These are phyloP conservation scores for Neopestalotiopsis sp. DNA, from an alignment of 2,329 filamentous ascomycete genomes.

Conservation along the genomic window DNA sequence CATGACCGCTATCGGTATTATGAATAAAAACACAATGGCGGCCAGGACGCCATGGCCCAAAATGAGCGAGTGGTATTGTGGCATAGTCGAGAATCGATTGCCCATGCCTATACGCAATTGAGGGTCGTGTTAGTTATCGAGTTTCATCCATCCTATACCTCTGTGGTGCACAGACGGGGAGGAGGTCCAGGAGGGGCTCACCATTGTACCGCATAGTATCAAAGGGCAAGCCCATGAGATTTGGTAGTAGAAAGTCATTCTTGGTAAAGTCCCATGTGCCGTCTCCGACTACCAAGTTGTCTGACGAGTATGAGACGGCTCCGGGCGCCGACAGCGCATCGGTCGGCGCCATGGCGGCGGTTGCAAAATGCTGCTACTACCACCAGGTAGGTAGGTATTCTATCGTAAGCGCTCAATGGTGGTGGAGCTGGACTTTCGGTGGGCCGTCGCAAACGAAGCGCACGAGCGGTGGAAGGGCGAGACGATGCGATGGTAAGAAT, in stretches of 20 bases:
- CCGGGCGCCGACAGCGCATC: constrained; percentile 71
- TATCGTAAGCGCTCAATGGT: background rate
- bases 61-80: constrained; percentile 74
- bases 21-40: constrained; percentile 73
- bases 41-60: constrained; percentile 74
- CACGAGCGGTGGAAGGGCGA: background rate
- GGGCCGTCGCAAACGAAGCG: background rate
- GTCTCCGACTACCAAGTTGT: constrained; percentile 79
- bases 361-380: constrained; percentile 24
- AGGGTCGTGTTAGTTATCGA: constrained; percentile 21
- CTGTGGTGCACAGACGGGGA: background rate
- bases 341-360: constrained; percentile 64
- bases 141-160: background rate
- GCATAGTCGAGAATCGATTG: constrained; percentile 73
- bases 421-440: background rate
- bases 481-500: background rate
- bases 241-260: constrained; percentile 80
- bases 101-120: constrained; percentile 68
- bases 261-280: constrained; percentile 82
- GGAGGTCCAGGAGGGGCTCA: constrained; percentile 40
- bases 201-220: constrained; percentile 87
- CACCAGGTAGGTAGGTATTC: no score
- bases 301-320: constrained; percentile 73
- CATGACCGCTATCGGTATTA: constrained; percentile 77
- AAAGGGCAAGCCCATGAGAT: constrained; percentile 77